Evolutionary conservation across 495 filamentous ascomycete genomes (phyloP), one percentile per base, ranked within the genome.

Genomic region (Podospora pseudoanserina): DNA sequence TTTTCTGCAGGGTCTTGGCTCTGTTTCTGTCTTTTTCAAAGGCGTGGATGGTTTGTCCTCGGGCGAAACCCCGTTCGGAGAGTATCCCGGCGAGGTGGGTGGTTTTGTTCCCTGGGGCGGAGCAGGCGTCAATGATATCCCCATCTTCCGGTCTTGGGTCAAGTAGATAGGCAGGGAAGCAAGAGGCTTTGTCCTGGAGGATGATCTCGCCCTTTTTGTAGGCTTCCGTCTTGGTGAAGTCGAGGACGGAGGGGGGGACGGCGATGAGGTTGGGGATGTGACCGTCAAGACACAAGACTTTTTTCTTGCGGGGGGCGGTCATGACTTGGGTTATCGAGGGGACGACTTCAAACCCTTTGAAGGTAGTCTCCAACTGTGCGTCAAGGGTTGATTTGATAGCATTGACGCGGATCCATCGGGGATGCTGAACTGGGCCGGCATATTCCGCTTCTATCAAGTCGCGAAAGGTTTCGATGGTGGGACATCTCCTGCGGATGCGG

Each of bases 41-140:
- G 0, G 92, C 91, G 64, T 85, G 83, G 44, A 94, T 84, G 7
- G 20, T 11, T 49, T 54, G 39, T 7, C 23, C 28, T 18, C 7
- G 15, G 13, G 56, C 56, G n/a, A 56, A 61, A 9, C 44, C 64
- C 20, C 74, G 34, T 65, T 71, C 74, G 20, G 78, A 75, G 15
- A 91, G 69, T 18, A 97, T 83, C 3, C 91, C 90, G 13, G 93
- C 93, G 60, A 97, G 78, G 80, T 98, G 95, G 4, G 95, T 97
- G 1, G 95, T 97, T 78, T 99, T 99, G 74, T 99, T 99, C 9
- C 95, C 95, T 6, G 95, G 95, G 6, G 95, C 95, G 0, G 95
- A 90, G 75, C 94, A 97, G 0, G 92, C 91, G 79, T 99, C 95
- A 4, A 98, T 83, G 20, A 97, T 79, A 68, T 94, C 87, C 2